These are phyloP conservation scores for Arthrobotrys sinensis DNA, from an alignment of 2,329 filamentous ascomycete genomes.

Conservation along the genomic window DNA sequence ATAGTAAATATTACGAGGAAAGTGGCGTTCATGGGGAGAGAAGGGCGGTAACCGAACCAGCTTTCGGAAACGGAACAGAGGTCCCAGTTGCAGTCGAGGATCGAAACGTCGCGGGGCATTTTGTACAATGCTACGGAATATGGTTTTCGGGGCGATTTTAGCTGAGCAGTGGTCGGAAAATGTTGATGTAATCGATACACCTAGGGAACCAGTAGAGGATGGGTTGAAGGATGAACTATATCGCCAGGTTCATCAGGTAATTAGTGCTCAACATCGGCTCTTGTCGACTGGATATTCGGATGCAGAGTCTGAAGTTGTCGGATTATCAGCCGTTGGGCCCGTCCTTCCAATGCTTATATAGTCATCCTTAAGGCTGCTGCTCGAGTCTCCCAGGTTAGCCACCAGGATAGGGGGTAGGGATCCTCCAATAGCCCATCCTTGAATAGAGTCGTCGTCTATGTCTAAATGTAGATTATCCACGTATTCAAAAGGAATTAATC, in stretches of 20 bases:
- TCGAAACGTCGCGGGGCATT: slow-evolving; percentile 21
- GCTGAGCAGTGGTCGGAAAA: too few relatives aligned
- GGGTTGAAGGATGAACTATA: too few relatives aligned
- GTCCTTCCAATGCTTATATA: too few relatives aligned
- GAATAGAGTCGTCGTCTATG: slow-evolving; percentile 9
- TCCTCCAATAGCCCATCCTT: neutral
- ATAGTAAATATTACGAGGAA: slow-evolving; percentile 72
- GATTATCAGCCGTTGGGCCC: too few relatives aligned
- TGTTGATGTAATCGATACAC: too few relatives aligned
- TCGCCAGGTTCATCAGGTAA: too few relatives aligned
- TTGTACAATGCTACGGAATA: neutral
- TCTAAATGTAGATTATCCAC: slow-evolving; percentile 1
- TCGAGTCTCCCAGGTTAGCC: neutral
- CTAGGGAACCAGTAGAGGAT: too few relatives aligned
- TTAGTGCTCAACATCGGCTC: too few relatives aligned
- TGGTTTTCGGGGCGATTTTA: too few relatives aligned
- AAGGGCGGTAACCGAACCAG: slow-evolving; percentile 73
- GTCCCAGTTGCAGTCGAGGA: slow-evolving; percentile 66
- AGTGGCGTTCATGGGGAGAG: slow-evolving; percentile 71
- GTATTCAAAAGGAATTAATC: neutral
- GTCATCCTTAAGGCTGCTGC: too few relatives aligned
- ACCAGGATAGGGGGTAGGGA: neutral
- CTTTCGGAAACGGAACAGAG: slow-evolving; percentile 67
- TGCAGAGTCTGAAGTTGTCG: too few relatives aligned
- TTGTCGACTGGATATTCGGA: too few relatives aligned